A percentile compares a stretch with the other conserved stretches of the same genome.
These are phyloP conservation scores for Evansstolkia leycettana DNA, from an alignment of 495 filamentous ascomycete species.

Conservation along the genomic window DNA sequence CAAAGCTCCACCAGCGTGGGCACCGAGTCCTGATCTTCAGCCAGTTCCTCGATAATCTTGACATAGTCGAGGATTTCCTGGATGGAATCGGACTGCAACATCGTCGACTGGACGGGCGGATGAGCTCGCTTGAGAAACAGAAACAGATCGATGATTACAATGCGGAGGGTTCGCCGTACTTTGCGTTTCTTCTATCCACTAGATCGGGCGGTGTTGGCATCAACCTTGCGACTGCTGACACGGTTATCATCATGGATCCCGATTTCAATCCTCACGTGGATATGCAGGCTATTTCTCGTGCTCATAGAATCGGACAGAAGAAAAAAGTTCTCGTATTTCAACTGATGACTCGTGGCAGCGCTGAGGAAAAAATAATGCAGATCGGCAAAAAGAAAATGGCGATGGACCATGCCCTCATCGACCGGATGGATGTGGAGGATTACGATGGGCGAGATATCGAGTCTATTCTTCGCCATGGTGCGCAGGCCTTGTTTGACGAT, in stretches of 20 bases:
- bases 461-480: constrained; percentile 80
- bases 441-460: constrained; percentile 67
- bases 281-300: constrained; percentile 86
- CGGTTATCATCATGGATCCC: constrained; percentile 95
- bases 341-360: constrained; percentile 74
- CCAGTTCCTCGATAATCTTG: constrained; percentile 82
- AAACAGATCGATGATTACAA: constrained; percentile 91
- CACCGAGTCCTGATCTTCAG: constrained; percentile 93
- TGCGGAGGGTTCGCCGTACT: constrained; percentile 64
- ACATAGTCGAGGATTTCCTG: constrained; percentile 86
- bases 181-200: constrained; percentile 86
- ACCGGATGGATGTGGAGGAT: constrained; percentile 72
- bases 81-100: constrained; percentile 54
- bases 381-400: constrained; percentile 93
- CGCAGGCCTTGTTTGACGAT: constrained; percentile 73
- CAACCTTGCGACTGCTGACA: constrained; percentile 94
- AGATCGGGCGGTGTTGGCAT: constrained; percentile 94
- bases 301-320: constrained; percentile 90
- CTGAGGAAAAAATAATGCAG: constrained; percentile 93
- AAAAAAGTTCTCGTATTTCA: constrained; percentile 95
- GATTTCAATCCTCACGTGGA: constrained; percentile 99
- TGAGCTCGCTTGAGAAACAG: constrained; percentile 75
- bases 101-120: constrained; percentile 74
- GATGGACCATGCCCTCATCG: constrained; percentile 85
- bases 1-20: constrained; percentile 76